Percentiles rank a stretch among this genome's conserved stretches.
Evolutionary conservation across 495 filamentous ascomycete species (phyloP).

Genomic region (Neurospora sublineolata): DNA sequence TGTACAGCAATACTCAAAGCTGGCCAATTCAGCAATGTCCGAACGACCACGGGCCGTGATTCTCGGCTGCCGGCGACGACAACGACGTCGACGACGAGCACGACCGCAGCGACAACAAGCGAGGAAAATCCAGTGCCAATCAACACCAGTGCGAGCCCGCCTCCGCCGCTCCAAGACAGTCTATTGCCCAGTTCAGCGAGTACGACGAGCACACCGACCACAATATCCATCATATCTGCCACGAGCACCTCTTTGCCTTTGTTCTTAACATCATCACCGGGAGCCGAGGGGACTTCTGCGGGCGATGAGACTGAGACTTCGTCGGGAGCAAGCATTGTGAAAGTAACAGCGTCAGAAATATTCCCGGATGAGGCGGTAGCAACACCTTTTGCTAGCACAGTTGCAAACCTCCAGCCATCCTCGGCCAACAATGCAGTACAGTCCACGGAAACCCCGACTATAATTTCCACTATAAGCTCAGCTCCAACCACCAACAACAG

Average conservation of each 20-base stretch:
- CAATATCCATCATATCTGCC: conserved; percentile 5
- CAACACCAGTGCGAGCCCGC: conserved; percentile 5
- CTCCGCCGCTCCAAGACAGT: conserved; percentile 3
- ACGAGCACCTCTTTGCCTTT: conserved; percentile 7
- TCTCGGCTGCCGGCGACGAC: conserved; percentile 1
- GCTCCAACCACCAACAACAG: conserved; percentile 8
- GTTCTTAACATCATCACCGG: not conserved
- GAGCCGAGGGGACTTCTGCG: not conserved
- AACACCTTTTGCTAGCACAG: conserved; percentile 13
- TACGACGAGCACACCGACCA: conserved; percentile 23
- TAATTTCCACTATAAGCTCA: conserved; percentile 10
- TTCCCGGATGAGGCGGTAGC: conserved; percentile 5
- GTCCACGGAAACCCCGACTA: conserved; percentile 7
- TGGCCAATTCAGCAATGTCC: conserved; percentile 6
- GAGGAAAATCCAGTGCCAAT: conserved; percentile 6
- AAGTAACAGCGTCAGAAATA: conserved; percentile 9
- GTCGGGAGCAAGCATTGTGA: not conserved
- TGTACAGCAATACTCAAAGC: conserved; percentile 38
- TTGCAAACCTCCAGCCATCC: conserved; percentile 7
- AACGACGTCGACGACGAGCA: conserved; percentile 10
- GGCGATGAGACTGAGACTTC: not conserved
- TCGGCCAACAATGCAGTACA: conserved; percentile 8
- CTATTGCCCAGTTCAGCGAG: conserved; percentile 13
- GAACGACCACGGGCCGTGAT: conserved; percentile 2
- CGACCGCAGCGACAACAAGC: conserved; percentile 1